A percentile compares a stretch with the other conserved stretches of the same genome.
These are phyloP conservation scores for Penicillium sp. DNA, from an alignment of 2,329 filamentous ascomycete genomes.

Conservation along the genomic window DNA sequence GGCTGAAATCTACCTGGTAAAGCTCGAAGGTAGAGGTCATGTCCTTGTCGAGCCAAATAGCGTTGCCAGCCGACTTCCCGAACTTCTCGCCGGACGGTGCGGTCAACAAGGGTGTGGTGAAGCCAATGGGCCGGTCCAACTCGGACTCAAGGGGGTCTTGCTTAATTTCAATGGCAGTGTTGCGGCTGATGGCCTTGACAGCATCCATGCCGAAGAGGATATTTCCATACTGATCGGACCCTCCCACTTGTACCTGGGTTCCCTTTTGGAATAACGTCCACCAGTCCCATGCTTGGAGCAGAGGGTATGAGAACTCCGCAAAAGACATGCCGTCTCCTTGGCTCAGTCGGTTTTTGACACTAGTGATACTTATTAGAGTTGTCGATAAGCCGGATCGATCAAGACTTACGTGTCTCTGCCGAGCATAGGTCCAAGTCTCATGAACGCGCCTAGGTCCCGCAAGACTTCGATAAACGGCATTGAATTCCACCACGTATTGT, in stretches of 20 bases:
- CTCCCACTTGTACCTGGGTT: conserved; percentile 85
- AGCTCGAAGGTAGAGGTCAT: conserved; percentile 82
- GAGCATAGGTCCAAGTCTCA: conserved; percentile 83
- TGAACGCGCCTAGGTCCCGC: conserved; percentile 67
- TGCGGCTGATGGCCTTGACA: conserved; percentile 69
- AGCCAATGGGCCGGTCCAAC: conserved; percentile 64
- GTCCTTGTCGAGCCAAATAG: conserved; percentile 82
- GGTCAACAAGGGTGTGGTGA: conserved; percentile 87
- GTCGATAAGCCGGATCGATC: neutral
- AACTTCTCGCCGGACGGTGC: conserved; percentile 85
- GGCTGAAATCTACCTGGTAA: conserved; percentile 58
- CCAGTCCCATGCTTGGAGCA: conserved; percentile 96
- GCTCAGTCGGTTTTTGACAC: conserved; percentile 78
- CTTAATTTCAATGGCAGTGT: conserved; percentile 37
- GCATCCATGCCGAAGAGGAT: conserved; percentile 87
- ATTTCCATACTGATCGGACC: conserved; percentile 94
- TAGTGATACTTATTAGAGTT: conserved; percentile 28
- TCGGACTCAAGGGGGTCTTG: conserved; percentile 38
- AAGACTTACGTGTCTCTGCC: conserved; percentile 75
- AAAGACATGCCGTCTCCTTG: conserved; percentile 90
- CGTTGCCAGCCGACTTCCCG: conserved; percentile 91
- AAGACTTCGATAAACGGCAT: conserved; percentile 72
- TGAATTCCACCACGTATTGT: conserved; percentile 77
- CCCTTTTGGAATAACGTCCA: conserved; percentile 76
- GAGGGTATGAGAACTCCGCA: conserved; percentile 86